A percentile compares a stretch with the other conserved stretches of the same genome.
phyloP scores from a whole-genome alignment of 345 rosid genomes.

The Corchorus capsularis region DNA sequence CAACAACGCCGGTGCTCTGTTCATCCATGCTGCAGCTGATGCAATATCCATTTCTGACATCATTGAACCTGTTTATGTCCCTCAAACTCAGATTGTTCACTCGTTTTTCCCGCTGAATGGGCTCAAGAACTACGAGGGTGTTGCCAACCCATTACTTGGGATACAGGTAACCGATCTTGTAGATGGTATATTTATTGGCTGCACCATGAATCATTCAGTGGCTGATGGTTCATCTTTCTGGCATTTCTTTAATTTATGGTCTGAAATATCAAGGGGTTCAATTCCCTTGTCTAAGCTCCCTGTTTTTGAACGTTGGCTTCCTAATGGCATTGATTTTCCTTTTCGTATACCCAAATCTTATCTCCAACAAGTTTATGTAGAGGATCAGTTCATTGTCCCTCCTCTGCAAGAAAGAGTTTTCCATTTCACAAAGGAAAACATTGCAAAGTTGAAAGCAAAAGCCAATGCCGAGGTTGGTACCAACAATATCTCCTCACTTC shows the following conservation, averaged over 20 bases:
- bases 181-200: conserved; percentile 46
- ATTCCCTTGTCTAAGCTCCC: conserved; percentile 13
- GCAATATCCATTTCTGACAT: conserved; percentile 31
- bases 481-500: too few species aligned
- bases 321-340: background rate
- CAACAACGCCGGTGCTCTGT: conserved; percentile 20
- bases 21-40: conserved; percentile 37
- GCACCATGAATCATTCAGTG: conserved; percentile 37
- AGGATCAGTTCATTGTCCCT: too few species aligned
- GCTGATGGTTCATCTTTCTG: conserved; percentile 44
- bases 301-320: conserved; percentile 10
- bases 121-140: conserved; percentile 30
- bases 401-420: too few species aligned
- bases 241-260: conserved; percentile 51
- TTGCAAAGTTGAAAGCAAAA: too few species aligned
- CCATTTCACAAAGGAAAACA: too few species aligned
- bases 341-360: too few species aligned
- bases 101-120: conserved; percentile 48
- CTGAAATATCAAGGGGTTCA: conserved; percentile 33
- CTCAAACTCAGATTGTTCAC: conserved; percentile 2
- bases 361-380: too few species aligned
- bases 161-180: conserved; percentile 50
- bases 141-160: conserved; percentile 31
- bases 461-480: too few species aligned
- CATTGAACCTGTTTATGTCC: conserved; percentile 12